phyloP scores from a whole-genome alignment of 2,329 filamentous ascomycete species.

The Epichloe elymi region DNA sequence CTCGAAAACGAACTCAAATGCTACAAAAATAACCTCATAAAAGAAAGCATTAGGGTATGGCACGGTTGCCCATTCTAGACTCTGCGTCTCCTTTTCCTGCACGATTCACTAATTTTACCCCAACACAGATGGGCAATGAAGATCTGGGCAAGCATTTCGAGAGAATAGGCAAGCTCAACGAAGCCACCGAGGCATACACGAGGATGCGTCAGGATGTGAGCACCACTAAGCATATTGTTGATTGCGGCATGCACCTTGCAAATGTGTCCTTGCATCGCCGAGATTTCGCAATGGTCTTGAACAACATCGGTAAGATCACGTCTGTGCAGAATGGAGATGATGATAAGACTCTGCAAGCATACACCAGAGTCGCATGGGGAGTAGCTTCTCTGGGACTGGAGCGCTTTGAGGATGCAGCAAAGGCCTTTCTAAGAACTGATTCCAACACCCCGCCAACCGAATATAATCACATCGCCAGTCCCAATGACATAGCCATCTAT shows the following conservation, averaged over 20 bases:
- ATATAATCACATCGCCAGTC: constrained; percentile 61
- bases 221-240: constrained; percentile 67
- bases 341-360: constrained; percentile 31
- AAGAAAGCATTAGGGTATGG: constrained; percentile 80
- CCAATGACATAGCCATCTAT: constrained; percentile 86
- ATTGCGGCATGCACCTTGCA: constrained; percentile 69
- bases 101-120: neutral
- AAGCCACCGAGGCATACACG: constrained; percentile 63
- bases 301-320: constrained; percentile 49
- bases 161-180: constrained; percentile 57
- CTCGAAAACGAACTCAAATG: constrained; percentile 76
- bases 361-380: constrained; percentile 38
- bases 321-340: constrained; percentile 35
- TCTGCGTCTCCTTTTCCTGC: neutral
- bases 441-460: constrained; percentile 31
- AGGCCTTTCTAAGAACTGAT: constrained; percentile 53
- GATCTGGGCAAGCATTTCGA: constrained; percentile 80
- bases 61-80: neutral
- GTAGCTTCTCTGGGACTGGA: constrained; percentile 34
- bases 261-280: constrained; percentile 61
- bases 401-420: constrained; percentile 51
- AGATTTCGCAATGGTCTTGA: constrained; percentile 60
- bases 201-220: constrained; percentile 88
- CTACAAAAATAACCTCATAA: constrained; percentile 94
- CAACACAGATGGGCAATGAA: constrained; percentile 74